Evolutionary conservation across 345 rosid species (phyloP).

Genomic region (Schrenkiella parvula): DNA sequence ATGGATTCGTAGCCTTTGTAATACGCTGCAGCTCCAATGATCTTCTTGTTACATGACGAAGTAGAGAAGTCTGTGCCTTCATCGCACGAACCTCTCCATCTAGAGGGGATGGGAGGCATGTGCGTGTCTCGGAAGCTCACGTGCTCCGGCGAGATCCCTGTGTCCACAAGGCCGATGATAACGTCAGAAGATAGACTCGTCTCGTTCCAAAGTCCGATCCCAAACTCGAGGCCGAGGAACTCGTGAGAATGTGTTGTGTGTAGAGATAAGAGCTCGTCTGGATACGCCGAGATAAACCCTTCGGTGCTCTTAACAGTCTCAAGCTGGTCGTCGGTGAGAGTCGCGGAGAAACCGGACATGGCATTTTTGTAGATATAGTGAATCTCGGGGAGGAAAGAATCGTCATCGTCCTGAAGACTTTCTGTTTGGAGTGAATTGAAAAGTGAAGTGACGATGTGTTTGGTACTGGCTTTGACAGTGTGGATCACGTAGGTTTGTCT

Average conservation of each 20-base stretch:
- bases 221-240: conserved; percentile 59
- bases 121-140: conserved; percentile 59
- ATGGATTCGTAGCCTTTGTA: conserved; percentile 55
- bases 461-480: conserved; percentile 44
- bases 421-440: conserved; percentile 28
- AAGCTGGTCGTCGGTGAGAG: conserved; percentile 51
- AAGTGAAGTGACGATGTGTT: conserved; percentile 28
- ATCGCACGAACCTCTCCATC: conserved; percentile 76
- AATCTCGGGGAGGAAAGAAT: conserved; percentile 36
- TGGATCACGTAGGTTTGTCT: conserved; percentile 61
- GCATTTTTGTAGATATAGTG: conserved; percentile 55
- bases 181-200: conserved; percentile 47
- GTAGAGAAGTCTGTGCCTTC: conserved; percentile 56
- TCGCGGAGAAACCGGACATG: conserved; percentile 63
- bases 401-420: conserved; percentile 18
- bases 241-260: conserved; percentile 62
- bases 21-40: conserved; percentile 68
- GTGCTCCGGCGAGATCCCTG: conserved; percentile 84
- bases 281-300: conserved; percentile 57
- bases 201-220: conserved; percentile 52
- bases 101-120: conserved; percentile 49
- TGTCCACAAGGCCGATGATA: conserved; percentile 63
- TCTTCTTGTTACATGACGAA: conserved; percentile 60
- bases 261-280: conserved; percentile 53
- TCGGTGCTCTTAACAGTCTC: conserved; percentile 38